Percentiles rank a stretch among this genome's conserved stretches.
Conservation (phyloP, 305 asterid genomes). For the Ajuga reptans region DNA sequence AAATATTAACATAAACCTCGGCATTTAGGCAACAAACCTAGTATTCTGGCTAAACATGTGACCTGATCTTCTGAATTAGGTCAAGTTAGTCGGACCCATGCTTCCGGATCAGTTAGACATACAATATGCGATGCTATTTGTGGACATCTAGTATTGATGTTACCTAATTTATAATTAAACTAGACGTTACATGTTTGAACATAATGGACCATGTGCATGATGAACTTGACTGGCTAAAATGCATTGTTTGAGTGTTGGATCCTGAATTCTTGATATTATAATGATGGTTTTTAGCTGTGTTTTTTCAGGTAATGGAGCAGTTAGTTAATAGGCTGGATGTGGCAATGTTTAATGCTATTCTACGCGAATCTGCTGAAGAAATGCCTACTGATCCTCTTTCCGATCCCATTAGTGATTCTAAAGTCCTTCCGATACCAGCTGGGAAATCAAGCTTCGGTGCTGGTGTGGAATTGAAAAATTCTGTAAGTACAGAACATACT, state of each 20-base stretch:
- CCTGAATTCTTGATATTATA: not conserved
- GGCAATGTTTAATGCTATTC: slow-evolving; percentile 94
- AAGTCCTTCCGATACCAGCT: slow-evolving; percentile 70
- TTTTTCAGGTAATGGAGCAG: slow-evolving; percentile 83
- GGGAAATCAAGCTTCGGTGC: slow-evolving; percentile 83
- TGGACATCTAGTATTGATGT: too few relatives aligned
- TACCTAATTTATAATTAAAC: too few relatives aligned
- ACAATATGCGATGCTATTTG: too few relatives aligned
- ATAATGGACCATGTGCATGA: not conserved
- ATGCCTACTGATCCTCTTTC: slow-evolving; percentile 91
- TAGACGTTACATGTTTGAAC: too few relatives aligned
- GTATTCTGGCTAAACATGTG: not conserved
- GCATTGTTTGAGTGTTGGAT: not conserved
- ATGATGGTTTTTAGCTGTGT: slow-evolving; percentile 1
- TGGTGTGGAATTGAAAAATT: slow-evolving; percentile 79
- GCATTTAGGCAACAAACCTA: not conserved
- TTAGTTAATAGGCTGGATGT: slow-evolving; percentile 75
- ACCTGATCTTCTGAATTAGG: not conserved
- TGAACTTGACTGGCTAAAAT: not conserved
- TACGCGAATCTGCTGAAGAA: slow-evolving; percentile 83
- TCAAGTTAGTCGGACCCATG: not conserved
- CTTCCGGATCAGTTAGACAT: too few relatives aligned
- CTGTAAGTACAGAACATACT: slow-evolving; percentile 45
- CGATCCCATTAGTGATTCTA: slow-evolving; percentile 72
- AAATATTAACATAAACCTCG: not conserved